These are phyloP conservation scores for Eutrema salsugineum DNA, from an alignment of 441 rosid genomes.

Conservation along the genomic window DNA sequence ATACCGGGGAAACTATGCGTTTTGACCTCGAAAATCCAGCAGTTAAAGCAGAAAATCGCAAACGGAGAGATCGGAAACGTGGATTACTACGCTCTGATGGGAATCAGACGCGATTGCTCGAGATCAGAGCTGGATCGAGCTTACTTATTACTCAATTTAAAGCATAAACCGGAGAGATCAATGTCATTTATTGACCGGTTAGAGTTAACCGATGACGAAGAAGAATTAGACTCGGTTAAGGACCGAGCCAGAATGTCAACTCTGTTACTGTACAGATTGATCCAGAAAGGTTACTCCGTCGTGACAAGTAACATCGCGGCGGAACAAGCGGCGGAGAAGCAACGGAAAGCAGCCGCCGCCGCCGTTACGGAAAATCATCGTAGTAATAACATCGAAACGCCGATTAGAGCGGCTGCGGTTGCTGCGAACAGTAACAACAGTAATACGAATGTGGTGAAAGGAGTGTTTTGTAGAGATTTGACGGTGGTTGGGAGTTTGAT, in stretches of 20 bases:
- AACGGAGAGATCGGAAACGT: conserved; percentile 30
- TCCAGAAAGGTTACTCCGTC: conserved; percentile 31
- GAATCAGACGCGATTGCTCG: conserved; percentile 33
- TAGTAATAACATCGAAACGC: conserved; percentile 6
- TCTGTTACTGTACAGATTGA: conserved; percentile 29
- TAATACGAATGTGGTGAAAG: conserved; percentile 56
- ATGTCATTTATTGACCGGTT: conserved; percentile 35
- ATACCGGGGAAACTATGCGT: conserved; percentile 33
- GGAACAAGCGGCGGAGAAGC: conserved; percentile 24
- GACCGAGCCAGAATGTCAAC: conserved; percentile 35
- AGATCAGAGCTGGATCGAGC: conserved; percentile 37
- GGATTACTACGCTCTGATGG: conserved; percentile 33
- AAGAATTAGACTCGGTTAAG: conserved; percentile 32
- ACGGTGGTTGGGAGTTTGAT: conserved; percentile 66
- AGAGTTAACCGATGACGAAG: conserved; percentile 30
- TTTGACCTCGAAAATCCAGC: conserved; percentile 24
- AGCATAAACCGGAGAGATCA: conserved; percentile 37
- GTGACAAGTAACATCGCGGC: conserved; percentile 21
- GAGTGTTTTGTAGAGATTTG: conserved; percentile 86
- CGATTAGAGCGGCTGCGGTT: background rate
- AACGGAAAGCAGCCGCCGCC: background rate
- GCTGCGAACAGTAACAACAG: background rate
- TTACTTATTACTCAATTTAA: conserved; percentile 30
- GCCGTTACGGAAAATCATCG: conserved; percentile 1
- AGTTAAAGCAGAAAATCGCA: conserved; percentile 28